Evolutionary conservation across 331 rosid genomes (phyloP).

Genomic region (Rhamnella rubrinervis): DNA sequence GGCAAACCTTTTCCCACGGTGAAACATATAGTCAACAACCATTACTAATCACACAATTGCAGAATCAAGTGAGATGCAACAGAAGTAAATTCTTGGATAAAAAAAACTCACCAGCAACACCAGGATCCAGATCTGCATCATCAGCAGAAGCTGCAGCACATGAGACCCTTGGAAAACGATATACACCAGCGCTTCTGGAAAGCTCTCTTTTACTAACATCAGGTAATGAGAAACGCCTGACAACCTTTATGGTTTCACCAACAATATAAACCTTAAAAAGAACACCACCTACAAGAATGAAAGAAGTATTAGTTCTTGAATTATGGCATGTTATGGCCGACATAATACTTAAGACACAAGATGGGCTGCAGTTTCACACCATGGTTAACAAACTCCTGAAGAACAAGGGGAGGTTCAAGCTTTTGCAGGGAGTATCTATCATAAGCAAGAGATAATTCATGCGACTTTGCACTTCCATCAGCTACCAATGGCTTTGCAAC

Average conservation of each 20-base stretch:
- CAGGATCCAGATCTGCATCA: conserved; percentile 89
- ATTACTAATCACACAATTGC: not conserved
- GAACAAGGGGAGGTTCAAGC: conserved; percentile 93
- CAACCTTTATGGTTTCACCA: conserved; percentile 91
- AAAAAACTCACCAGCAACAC: conserved; percentile 64
- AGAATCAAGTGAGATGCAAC: not conserved
- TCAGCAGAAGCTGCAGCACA: conserved; percentile 97
- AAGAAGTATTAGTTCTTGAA: conserved; percentile 16
- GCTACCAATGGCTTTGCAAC: conserved; percentile 96
- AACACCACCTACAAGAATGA: conserved; percentile 67
- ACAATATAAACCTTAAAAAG: conserved; percentile 87
- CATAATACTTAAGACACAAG: conserved; percentile 10
- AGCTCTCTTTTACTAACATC: conserved; percentile 74
- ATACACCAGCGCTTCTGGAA: conserved; percentile 61
- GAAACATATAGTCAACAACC: not conserved
- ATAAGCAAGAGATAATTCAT: conserved; percentile 80
- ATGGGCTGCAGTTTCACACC: conserved; percentile 43
- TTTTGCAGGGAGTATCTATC: conserved; percentile 76
- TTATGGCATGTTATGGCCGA: conserved; percentile 7
- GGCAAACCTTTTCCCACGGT: conserved; percentile 2
- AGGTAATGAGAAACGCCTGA: conserved; percentile 90
- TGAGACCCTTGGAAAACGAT: conserved; percentile 84
- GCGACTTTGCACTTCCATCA: conserved; percentile 91
- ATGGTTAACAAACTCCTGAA: conserved; percentile 91
- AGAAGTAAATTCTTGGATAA: conserved; percentile 13